These are phyloP conservation scores for Lotus japonicus DNA, from an alignment of 306 rosid species.

Conservation along the genomic window DNA sequence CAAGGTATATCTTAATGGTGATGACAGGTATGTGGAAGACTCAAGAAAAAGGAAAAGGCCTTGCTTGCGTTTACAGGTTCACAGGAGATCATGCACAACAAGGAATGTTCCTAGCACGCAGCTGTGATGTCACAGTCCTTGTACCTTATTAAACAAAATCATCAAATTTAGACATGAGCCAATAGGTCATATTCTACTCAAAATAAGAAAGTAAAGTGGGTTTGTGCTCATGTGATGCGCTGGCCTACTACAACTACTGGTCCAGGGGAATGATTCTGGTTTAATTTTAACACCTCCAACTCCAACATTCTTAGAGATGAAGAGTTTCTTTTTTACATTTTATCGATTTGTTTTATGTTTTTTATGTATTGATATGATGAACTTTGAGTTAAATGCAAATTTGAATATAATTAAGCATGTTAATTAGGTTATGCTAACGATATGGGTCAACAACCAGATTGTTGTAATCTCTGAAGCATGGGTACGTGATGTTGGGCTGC, in stretches of 20 bases:
- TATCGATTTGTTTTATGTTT: neutral
- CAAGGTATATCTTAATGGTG: constrained; percentile 17
- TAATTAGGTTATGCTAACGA: neutral
- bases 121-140: constrained; percentile 56
- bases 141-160: constrained; percentile 25
- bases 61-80: constrained; percentile 69
- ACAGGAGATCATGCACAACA: constrained; percentile 26
- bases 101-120: constrained; percentile 48
- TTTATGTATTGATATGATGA: neutral
- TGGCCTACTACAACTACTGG: constrained; percentile 34
- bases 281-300: neutral
- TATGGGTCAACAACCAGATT: constrained; percentile 18
- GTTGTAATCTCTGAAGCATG: no score
- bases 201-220: neutral
- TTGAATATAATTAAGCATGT: neutral
- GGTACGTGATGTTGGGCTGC: no score
- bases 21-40: constrained; percentile 30
- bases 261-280: constrained; percentile 22
- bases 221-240: constrained; percentile 24
- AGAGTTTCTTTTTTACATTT: neutral
- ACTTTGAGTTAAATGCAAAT: neutral
- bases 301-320: constrained; percentile 7
- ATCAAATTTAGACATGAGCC: constrained; percentile 6
- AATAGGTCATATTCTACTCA: neutral
- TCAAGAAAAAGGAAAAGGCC: constrained; percentile 42